Percentiles rank a stretch among this genome's conserved stretches.
Conservation (phyloP, 2,329 filamentous ascomycete species). For the Metarhizium guizhouense region DNA sequence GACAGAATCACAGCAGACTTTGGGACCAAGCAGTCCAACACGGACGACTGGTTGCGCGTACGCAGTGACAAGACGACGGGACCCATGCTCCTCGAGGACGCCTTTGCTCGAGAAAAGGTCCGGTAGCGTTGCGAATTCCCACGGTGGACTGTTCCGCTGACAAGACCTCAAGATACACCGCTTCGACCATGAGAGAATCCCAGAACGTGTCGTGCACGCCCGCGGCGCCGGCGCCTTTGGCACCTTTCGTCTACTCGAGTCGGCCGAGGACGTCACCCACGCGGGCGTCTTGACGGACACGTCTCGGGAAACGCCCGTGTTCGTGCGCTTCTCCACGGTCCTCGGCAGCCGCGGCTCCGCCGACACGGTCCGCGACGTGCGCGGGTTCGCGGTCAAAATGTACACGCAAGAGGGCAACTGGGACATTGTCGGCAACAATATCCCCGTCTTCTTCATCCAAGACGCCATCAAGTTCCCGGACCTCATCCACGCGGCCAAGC, state of each 20-base stretch:
- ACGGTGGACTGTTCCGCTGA: neutral
- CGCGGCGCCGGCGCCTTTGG: conserved; percentile 63
- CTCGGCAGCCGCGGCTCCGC: conserved; percentile 66
- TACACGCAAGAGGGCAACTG: conserved; percentile 51
- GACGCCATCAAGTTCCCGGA: conserved; percentile 69
- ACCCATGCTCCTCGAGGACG: conserved; percentile 62
- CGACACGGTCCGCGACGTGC: conserved; percentile 75
- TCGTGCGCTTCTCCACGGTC: conserved; percentile 65
- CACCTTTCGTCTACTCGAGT: conserved; percentile 56
- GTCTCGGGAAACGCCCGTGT: conserved; percentile 39
- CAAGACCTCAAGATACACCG: conserved; percentile 49
- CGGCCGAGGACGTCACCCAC: conserved; percentile 58
- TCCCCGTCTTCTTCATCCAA: conserved; percentile 35
- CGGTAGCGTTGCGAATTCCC: conserved; percentile 5
- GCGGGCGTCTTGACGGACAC: conserved; percentile 50
- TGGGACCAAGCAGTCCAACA: conserved; percentile 63
- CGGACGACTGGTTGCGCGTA: conserved; percentile 70
- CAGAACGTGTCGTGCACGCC: conserved; percentile 61
- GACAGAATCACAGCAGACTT: conserved; percentile 65
- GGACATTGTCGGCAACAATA: conserved; percentile 9
- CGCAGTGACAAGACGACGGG: conserved; percentile 54
- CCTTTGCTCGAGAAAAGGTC: conserved; percentile 54
- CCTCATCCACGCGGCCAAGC: conserved; percentile 51
- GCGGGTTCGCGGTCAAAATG: conserved; percentile 59
- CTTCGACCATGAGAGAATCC: conserved; percentile 53